Evolutionary conservation across 805 yeast genomes (phyloP).

Genomic region (Candida peoriensis): DNA sequence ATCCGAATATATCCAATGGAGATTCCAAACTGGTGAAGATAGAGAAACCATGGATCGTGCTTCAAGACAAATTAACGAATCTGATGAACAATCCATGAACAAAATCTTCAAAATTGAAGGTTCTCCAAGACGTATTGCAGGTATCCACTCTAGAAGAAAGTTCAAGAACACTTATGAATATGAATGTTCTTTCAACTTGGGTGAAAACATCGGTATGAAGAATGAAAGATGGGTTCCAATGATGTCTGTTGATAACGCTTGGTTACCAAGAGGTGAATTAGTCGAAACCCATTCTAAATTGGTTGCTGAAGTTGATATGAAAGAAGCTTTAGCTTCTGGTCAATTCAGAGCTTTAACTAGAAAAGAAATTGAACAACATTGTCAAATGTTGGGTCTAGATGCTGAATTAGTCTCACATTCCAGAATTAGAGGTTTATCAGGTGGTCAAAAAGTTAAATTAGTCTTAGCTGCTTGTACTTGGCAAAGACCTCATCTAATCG

Average conservation of each 20-base stretch:
- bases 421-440: slow-evolving; percentile 99
- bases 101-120: slow-evolving; percentile 99
- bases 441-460: slow-evolving; percentile 99
- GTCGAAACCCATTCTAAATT: slow-evolving; percentile 96
- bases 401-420: slow-evolving; percentile 99
- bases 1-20: slow-evolving; percentile 99
- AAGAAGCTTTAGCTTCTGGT: slow-evolving; percentile 99
- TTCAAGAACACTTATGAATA: slow-evolving; percentile 99
- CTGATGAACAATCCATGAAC: slow-evolving; percentile 98
- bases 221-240: slow-evolving; percentile 99
- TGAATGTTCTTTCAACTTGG: slow-evolving; percentile 95
- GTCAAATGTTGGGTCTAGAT: slow-evolving; percentile 97
- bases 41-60: slow-evolving; percentile 99
- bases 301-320: slow-evolving; percentile 99
- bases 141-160: slow-evolving; percentile 95
- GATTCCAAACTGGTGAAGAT: slow-evolving; percentile 99
- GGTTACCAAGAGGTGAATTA: slow-evolving; percentile 99
- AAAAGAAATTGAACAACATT: slow-evolving; percentile 99
- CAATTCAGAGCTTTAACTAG: slow-evolving; percentile 99
- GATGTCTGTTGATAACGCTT: slow-evolving; percentile 99
- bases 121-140: slow-evolving; percentile 95
- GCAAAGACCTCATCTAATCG: slow-evolving; percentile 99
- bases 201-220: slow-evolving; percentile 99
- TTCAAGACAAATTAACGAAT: slow-evolving; percentile 95
- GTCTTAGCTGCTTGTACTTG: slow-evolving; percentile 99